phyloP scores from a whole-genome alignment of 805 yeast genomes.

The Nakazawaea molendinolei region DNA sequence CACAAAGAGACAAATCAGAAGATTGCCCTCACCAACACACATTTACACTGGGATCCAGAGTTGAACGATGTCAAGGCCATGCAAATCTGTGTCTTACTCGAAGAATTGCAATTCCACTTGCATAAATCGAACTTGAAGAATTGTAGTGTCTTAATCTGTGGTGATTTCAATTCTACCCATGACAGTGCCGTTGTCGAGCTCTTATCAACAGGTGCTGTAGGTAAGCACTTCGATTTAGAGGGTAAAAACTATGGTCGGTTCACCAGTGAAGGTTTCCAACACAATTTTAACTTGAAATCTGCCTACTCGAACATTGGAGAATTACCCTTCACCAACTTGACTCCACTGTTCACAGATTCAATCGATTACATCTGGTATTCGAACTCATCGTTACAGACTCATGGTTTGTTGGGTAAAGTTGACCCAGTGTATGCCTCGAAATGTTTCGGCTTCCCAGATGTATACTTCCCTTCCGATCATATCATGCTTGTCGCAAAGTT shows the following conservation, averaged over 20 bases:
- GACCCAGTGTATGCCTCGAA: conserved; percentile 71
- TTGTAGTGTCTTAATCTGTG: conserved; percentile 63
- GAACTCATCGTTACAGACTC: conserved; percentile 70
- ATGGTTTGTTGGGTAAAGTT: conserved; percentile 79
- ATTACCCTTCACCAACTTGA: conserved; percentile 87
- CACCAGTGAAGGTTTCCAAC: conserved; percentile 83
- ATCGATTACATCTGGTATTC: conserved; percentile 97
- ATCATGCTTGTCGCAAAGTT: conserved; percentile 79
- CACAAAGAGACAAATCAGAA: conserved; percentile 66
- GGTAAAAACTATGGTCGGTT: conserved; percentile 88
- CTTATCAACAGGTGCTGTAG: conserved; percentile 74
- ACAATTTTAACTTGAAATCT: conserved; percentile 73
- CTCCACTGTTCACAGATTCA: conserved; percentile 88
- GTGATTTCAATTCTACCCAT: conserved; percentile 87
- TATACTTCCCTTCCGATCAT: conserved; percentile 92
- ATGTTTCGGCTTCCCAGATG: conserved; percentile 89
- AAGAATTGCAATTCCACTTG: conserved; percentile 68
- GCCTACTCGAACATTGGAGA: conserved; percentile 83
- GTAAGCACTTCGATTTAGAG: conserved; percentile 70
- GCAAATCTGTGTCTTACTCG: conserved; percentile 88
- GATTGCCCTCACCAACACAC: conserved; percentile 79
- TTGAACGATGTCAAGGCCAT: conserved; percentile 93
- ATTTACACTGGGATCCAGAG: conserved; percentile 97
- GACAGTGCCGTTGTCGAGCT: conserved; percentile 91
- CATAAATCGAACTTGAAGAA: conserved; percentile 34